Conservation (phyloP, 2,329 filamentous ascomycete genomes). For the Arthroderma uncinatum region DNA sequence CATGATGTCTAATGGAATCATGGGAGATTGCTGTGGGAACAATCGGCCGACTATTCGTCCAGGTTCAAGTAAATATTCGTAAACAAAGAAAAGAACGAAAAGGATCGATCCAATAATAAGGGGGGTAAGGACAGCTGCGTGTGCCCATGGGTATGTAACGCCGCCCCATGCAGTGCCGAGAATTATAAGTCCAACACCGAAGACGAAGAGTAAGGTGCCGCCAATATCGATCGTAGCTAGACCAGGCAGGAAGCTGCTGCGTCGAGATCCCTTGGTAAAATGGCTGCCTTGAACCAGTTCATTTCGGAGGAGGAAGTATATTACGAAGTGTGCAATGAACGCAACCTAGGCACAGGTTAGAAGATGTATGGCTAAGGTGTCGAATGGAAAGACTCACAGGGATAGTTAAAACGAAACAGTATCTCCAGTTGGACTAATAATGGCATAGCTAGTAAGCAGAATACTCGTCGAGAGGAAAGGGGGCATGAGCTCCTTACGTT, state of each 20-base stretch:
- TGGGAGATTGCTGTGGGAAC: conserved; percentile 48
- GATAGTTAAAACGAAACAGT: conserved; percentile 56
- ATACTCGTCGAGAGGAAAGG: conserved; percentile 21
- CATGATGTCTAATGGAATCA: conserved; percentile 54
- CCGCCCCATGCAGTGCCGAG: conserved; percentile 48
- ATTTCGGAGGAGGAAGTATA: conserved; percentile 47
- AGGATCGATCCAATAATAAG: conserved; percentile 38
- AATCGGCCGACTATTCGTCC: conserved; percentile 36
- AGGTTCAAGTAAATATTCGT: conserved; percentile 46
- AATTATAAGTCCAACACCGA: conserved; percentile 44
- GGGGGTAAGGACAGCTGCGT: conserved; percentile 40
- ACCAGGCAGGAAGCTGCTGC: conserved; percentile 34
- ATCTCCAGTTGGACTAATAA: conserved; percentile 47
- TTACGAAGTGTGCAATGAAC: conserved; percentile 41
- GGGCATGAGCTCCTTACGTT: conserved; percentile 17
- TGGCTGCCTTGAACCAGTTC: conserved; percentile 46
- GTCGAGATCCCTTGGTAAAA: conserved; percentile 26
- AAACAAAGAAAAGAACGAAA: conserved; percentile 36
- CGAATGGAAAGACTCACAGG: conserved; percentile 34
- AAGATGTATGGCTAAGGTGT: conserved; percentile 27
- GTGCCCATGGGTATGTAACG: conserved; percentile 42
- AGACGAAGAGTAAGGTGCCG: conserved; percentile 47
- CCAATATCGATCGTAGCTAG: conserved; percentile 47
- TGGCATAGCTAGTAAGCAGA: conserved; percentile 35
- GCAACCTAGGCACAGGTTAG: conserved; percentile 31